Evolutionary conservation across 331 rosid genomes (phyloP).

Genomic region (Malus hybrid): DNA sequence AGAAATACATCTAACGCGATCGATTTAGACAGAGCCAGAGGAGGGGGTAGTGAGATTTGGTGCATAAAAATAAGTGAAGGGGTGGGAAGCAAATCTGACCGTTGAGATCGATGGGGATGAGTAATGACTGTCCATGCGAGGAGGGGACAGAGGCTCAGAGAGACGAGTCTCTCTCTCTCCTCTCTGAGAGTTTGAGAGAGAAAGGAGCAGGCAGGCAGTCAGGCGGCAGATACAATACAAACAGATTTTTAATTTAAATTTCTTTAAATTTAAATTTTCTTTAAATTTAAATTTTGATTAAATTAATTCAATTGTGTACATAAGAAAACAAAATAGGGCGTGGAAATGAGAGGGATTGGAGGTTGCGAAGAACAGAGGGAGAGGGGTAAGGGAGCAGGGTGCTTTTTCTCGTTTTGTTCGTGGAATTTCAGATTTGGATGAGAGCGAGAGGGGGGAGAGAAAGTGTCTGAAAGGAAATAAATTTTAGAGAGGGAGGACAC

Average conservation of each 20-base stretch:
- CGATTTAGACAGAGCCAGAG: background rate
- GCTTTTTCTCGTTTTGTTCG: background rate
- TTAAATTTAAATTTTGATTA: too few species aligned
- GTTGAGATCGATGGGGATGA: conserved; percentile 36
- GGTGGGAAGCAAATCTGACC: conserved; percentile 37
- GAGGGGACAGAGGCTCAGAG: conserved; percentile 20
- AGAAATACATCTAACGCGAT: background rate
- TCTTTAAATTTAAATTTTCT: background rate
- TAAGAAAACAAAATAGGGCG: background rate
- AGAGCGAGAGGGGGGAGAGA: background rate
- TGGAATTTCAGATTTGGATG: background rate
- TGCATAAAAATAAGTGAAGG: conserved; percentile 31
- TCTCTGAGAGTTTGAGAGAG: background rate
- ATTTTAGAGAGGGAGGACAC: background rate
- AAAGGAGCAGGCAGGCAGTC: background rate
- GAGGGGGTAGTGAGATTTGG: background rate
- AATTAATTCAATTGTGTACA: background rate
- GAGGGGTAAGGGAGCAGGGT: background rate
- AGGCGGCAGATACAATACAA: background rate
- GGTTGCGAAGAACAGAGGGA: conserved; percentile 23
- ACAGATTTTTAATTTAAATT: background rate
- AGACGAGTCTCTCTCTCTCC: background rate
- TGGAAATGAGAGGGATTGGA: conserved; percentile 37
- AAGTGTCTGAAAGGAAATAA: background rate
- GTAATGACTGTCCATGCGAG: conserved; percentile 40